Conservation (phyloP, 768 basidiomycete species). For the Tricholoma flavovirens region DNA sequence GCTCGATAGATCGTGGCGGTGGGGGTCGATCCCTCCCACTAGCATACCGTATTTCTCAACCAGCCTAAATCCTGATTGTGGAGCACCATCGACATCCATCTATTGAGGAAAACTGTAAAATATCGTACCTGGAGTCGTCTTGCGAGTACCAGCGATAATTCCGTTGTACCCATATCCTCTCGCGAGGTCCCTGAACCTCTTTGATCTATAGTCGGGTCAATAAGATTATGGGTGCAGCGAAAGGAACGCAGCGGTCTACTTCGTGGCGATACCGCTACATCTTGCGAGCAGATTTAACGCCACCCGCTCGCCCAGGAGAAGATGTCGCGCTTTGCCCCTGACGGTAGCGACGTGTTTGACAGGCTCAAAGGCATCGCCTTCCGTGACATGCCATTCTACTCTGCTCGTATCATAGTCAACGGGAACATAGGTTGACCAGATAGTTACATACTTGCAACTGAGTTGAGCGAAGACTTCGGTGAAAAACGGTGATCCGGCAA, state of each 20-base stretch:
- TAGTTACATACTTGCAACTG: slow-evolving; percentile 73
- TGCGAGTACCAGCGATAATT: slow-evolving; percentile 89
- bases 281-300: slow-evolving; percentile 91
- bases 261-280: slow-evolving; percentile 95
- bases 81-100: background rate
- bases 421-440: background rate
- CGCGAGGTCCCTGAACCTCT: slow-evolving; percentile 74
- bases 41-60: slow-evolving; percentile 99
- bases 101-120: background rate
- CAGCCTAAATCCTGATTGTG: slow-evolving; percentile 70
- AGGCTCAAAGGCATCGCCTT: slow-evolving; percentile 79
- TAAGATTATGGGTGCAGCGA: slow-evolving; percentile 2
- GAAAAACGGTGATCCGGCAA: slow-evolving; percentile 95
- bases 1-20: slow-evolving; percentile 93
- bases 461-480: slow-evolving; percentile 87
- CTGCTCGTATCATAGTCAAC: slow-evolving; percentile 32
- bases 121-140: slow-evolving; percentile 82
- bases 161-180: slow-evolving; percentile 75
- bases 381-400: slow-evolving; percentile 89
- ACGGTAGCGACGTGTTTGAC: slow-evolving; percentile 88
- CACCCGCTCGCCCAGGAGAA: slow-evolving; percentile 89
- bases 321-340: slow-evolving; percentile 77
- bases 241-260: slow-evolving; percentile 42
- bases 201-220: slow-evolving; percentile 52
- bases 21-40: slow-evolving; percentile 93